A percentile compares a stretch with the other conserved stretches of the same genome.
These are phyloP conservation scores for Zarea fungicola DNA, from an alignment of 2,329 filamentous ascomycete species.

Conservation along the genomic window DNA sequence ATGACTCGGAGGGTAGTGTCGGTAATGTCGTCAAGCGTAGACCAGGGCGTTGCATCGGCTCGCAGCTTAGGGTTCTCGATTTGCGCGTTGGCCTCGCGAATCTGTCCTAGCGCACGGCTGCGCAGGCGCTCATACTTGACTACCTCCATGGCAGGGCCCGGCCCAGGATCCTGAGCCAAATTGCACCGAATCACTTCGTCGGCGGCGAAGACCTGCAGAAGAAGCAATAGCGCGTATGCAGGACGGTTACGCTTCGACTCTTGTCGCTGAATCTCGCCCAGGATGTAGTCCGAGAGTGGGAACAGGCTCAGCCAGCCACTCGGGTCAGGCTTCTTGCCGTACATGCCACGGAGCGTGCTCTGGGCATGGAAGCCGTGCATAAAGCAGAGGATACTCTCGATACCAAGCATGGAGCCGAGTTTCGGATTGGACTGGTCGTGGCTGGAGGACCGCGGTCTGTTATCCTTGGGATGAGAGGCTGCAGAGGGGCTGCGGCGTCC, in stretches of 20 bases:
- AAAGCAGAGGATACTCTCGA: slow-evolving; percentile 49
- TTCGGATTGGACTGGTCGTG: slow-evolving; percentile 31
- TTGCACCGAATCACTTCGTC: slow-evolving; percentile 41
- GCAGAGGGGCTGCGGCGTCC: slow-evolving; percentile 19
- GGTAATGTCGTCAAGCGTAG: slow-evolving; percentile 39
- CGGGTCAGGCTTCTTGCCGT: slow-evolving; percentile 38
- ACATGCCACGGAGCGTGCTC: slow-evolving; percentile 38
- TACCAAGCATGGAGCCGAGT: slow-evolving; percentile 37
- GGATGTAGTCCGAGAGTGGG: slow-evolving; percentile 37
- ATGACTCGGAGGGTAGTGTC: slow-evolving; percentile 34
- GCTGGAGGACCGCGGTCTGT: slow-evolving; percentile 13
- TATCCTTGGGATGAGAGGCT: slow-evolving; percentile 20
- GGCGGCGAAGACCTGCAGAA: slow-evolving; percentile 39
- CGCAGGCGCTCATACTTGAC: slow-evolving; percentile 24
- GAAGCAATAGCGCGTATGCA: slow-evolving; percentile 36
- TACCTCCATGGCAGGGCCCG: slow-evolving; percentile 18
- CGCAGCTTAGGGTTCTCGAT: slow-evolving; percentile 26
- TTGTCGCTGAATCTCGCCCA: slow-evolving; percentile 33
- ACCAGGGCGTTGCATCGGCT: slow-evolving; percentile 36
- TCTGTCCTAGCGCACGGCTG: slow-evolving; percentile 22
- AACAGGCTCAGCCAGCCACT: slow-evolving; percentile 39
- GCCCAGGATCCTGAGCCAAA: slow-evolving; percentile 15
- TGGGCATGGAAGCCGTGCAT: slow-evolving; percentile 49
- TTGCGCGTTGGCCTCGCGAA: slow-evolving; percentile 27
- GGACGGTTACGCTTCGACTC: slow-evolving; percentile 30